Percentiles rank a stretch among this genome's conserved stretches.
Conservation (phyloP, 2,329 filamentous ascomycete species). For the Pleoardoris graminearum region DNA sequence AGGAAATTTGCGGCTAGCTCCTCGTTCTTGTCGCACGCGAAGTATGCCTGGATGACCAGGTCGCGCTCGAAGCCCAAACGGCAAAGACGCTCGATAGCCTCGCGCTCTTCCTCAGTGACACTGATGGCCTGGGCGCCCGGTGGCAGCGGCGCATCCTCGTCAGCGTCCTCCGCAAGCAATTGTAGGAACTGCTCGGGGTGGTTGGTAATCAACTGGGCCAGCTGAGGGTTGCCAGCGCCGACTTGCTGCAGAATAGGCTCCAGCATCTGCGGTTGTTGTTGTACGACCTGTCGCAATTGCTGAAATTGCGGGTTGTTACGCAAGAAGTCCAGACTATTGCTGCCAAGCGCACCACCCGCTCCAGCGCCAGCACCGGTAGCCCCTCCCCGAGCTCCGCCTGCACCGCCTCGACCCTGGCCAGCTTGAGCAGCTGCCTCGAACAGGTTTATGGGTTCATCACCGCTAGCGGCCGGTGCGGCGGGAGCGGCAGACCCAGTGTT, state of each 20-base stretch:
- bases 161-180: constrained; percentile 83
- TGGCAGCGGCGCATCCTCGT: constrained; percentile 81
- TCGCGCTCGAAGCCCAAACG: constrained; percentile 91
- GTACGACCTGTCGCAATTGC: constrained; percentile 93
- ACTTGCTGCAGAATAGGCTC: constrained; percentile 98
- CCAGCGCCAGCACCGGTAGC: constrained; percentile 56
- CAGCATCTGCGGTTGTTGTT: constrained; percentile 97
- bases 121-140: constrained; percentile 87
- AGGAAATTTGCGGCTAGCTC: constrained; percentile 97
- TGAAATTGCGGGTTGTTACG: constrained; percentile 97
- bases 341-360: constrained; percentile 55
- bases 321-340: constrained; percentile 88
- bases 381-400: constrained; percentile 50
- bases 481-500: constrained; percentile 47
- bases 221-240: constrained; percentile 88
- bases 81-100: constrained; percentile 94
- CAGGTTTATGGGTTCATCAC: constrained; percentile 76
- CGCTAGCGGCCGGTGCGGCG: constrained; percentile 44
- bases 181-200: constrained; percentile 93
- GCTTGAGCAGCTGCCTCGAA: constrained; percentile 91
- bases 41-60: constrained; percentile 95
- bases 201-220: constrained; percentile 87
- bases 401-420: constrained; percentile 51
- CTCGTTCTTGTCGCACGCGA: constrained; percentile 99
- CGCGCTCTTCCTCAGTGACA: constrained; percentile 93